These are phyloP conservation scores for Blastocystis hominis DNA, from an alignment of 352 stramenopile species.

Conservation along the genomic window DNA sequence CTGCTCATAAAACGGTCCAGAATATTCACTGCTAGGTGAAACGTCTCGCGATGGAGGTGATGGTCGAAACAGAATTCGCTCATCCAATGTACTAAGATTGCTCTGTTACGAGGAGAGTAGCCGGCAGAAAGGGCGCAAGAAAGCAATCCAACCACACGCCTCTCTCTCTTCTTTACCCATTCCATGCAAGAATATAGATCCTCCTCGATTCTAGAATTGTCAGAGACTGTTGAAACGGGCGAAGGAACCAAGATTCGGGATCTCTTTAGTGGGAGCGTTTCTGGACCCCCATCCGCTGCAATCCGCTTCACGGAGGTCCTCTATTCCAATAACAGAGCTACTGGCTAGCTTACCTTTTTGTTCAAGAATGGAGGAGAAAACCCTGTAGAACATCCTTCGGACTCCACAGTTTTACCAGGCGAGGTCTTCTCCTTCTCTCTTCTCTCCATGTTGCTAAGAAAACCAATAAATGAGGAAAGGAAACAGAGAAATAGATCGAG, in stretches of 20 bases:
- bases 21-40: background rate
- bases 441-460: background rate
- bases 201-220: background rate
- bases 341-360: background rate
- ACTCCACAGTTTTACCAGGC: background rate
- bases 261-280: background rate
- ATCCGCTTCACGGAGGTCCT: background rate
- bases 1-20: background rate
- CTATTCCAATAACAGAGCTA: background rate
- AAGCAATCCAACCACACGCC: background rate
- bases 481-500: background rate
- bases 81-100: background rate
- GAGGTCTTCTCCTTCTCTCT: background rate
- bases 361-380: background rate
- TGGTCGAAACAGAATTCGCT: background rate
- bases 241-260: background rate
- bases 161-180: background rate
- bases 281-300: background rate
- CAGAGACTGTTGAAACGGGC: background rate
- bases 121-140: background rate
- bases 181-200: background rate
- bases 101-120: background rate
- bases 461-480: background rate
- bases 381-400: background rate
- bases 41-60: background rate